Percentiles rank a stretch among this genome's conserved stretches.
Evolutionary conservation across 768 basidiomycete species (phyloP).

Genomic region (Rhizopogon vesiculosus): DNA sequence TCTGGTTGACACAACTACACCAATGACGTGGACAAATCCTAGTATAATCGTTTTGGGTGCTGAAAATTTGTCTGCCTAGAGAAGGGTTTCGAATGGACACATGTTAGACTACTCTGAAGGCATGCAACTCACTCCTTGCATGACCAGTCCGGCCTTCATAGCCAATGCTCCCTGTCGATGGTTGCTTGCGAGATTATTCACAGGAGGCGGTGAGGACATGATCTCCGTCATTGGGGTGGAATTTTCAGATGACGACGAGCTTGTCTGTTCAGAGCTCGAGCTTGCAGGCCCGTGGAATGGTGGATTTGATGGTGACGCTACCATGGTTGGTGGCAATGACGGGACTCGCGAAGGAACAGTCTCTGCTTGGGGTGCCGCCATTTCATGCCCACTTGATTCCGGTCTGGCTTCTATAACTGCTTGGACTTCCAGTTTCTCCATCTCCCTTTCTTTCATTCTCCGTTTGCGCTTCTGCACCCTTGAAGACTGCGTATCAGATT

Average conservation of each 20-base stretch:
- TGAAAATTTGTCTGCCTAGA: constrained; percentile 23
- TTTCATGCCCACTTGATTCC: neutral
- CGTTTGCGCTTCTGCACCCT: neutral
- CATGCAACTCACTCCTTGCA: neutral
- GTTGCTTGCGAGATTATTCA: neutral
- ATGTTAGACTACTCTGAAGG: no score
- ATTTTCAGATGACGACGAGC: neutral
- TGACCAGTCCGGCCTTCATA: neutral
- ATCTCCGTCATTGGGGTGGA: neutral
- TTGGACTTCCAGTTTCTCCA: neutral
- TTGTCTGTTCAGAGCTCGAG: no score
- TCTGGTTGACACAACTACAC: constrained; percentile 19
- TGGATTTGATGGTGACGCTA: neutral
- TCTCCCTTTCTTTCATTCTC: neutral
- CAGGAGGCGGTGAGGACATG: neutral
- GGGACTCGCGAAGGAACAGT: neutral
- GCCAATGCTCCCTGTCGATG: neutral
- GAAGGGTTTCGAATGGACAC: neutral
- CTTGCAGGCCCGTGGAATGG: neutral
- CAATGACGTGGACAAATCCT: constrained; percentile 25
- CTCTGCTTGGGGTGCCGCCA: neutral
- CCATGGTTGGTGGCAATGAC: neutral
- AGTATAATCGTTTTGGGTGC: constrained; percentile 10
- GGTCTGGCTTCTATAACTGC: neutral
- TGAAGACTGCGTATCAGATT: neutral